A percentile compares a stretch with the other conserved stretches of the same genome.
Conservation (phyloP, 345 rosid species). For the Brassica incana region DNA sequence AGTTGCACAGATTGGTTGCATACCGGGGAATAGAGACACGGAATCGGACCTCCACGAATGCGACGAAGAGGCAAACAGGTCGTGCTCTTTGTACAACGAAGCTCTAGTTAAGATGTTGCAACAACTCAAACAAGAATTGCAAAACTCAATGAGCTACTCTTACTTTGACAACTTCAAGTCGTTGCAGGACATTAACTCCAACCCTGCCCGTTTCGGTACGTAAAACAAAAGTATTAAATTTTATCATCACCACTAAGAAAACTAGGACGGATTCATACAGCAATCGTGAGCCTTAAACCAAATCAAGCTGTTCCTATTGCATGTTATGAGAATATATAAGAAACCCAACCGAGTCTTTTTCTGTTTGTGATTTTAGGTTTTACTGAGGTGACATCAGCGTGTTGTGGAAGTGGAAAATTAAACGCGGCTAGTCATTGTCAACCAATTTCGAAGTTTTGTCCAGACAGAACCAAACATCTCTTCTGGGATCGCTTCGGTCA, state of each 20-base stretch:
- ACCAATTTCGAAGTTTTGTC: constrained; percentile 54
- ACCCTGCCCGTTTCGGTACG: constrained; percentile 50
- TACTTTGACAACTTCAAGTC: constrained; percentile 53
- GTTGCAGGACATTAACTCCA: constrained; percentile 39
- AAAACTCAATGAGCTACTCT: constrained; percentile 47
- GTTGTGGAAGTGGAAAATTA: constrained; percentile 72
- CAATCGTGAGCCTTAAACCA: background rate
- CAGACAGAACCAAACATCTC: constrained; percentile 62
- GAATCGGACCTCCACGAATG: constrained; percentile 43
- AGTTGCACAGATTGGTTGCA: constrained; percentile 55
- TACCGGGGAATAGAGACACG: constrained; percentile 51
- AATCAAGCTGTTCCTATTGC: background rate
- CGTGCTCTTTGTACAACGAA: constrained; percentile 49
- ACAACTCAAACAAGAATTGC: constrained; percentile 43
- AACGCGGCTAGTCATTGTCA: constrained; percentile 56
- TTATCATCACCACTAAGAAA: background rate
- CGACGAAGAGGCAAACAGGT: constrained; percentile 42
- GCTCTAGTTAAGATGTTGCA: constrained; percentile 47
- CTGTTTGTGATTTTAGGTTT: constrained; percentile 48
- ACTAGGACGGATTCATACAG: background rate
- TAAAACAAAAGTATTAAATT: background rate
- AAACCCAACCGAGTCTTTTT: background rate
- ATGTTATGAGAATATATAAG: background rate
- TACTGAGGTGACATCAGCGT: constrained; percentile 59
- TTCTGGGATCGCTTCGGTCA: constrained; percentile 75